phyloP scores from a whole-genome alignment of 164 flowering plant genomes.

The Tetracentron sinense region DNA sequence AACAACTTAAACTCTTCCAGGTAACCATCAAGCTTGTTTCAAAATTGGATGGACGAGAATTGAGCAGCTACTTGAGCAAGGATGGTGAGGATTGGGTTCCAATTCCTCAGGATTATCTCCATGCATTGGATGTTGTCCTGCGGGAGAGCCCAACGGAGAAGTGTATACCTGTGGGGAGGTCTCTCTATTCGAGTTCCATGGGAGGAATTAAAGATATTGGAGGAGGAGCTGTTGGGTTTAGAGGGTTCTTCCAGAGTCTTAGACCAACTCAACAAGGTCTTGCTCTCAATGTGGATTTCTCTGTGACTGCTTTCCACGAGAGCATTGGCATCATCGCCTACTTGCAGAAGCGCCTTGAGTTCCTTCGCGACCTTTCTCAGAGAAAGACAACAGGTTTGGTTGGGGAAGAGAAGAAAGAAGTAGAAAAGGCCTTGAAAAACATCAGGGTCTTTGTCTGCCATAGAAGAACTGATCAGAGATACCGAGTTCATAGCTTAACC shows the following conservation, averaged over 20 bases:
- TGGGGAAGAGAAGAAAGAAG: slow-evolving; percentile 65
- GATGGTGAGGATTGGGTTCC: too few species aligned
- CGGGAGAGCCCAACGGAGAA: slow-evolving; percentile 69
- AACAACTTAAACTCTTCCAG: slow-evolving; percentile 42
- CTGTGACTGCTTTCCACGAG: too few species aligned
- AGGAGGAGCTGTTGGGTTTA: too few species aligned
- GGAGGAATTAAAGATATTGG: slow-evolving; percentile 75
- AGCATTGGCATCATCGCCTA: too few species aligned
- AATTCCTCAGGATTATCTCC: slow-evolving; percentile 90
- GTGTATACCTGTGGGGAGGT: slow-evolving; percentile 55
- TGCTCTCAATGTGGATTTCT: too few species aligned
- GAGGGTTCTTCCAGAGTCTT: too few species aligned
- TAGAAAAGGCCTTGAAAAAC: too few species aligned
- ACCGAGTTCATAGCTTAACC: too few species aligned
- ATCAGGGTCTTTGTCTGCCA: too few species aligned
- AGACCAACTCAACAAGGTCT: too few species aligned
- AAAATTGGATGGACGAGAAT: too few species aligned
- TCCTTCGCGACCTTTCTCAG: slow-evolving; percentile 58
- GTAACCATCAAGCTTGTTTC: slow-evolving; percentile 79
- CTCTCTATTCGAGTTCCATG: slow-evolving; percentile 72
- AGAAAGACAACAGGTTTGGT: slow-evolving; percentile 53
- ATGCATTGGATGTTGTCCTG: slow-evolving; percentile 81
- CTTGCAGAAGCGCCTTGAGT: slow-evolving; percentile 74
- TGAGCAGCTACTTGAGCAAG: slow-evolving; percentile 56
- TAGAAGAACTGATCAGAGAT: slow-evolving; percentile 79